Percentiles rank a stretch among this genome's conserved stretches.
phyloP scores from a whole-genome alignment of 139 green algal species.

The Chlamydomonas urium region DNA sequence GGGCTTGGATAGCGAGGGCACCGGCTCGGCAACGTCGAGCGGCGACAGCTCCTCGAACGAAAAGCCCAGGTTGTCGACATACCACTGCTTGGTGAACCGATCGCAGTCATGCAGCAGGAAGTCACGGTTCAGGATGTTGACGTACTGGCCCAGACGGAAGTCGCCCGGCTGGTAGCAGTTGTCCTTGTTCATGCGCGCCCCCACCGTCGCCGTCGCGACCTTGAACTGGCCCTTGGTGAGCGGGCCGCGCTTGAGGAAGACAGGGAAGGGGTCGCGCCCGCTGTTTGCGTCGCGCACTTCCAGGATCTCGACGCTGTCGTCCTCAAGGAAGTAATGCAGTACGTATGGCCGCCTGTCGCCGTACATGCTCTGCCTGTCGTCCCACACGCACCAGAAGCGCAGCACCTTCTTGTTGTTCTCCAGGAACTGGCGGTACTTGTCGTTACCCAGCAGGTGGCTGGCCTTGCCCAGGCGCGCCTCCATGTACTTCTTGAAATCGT shows the following conservation, averaged over 20 bases:
- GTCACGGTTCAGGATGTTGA: constrained; percentile 68
- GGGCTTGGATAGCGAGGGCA: constrained; percentile 30
- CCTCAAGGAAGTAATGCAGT: constrained; percentile 90
- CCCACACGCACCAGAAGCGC: constrained; percentile 75
- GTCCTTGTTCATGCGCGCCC: constrained; percentile 21
- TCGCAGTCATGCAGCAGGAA: constrained; percentile 88
- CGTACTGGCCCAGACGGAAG: constrained; percentile 67
- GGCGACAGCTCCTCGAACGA: constrained; percentile 49
- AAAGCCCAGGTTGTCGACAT: constrained; percentile 64
- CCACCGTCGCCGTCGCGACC: too few relatives aligned
- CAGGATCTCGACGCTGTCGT: constrained; percentile 89
- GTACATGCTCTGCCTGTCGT: constrained; percentile 73
- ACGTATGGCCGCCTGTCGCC: constrained; percentile 81
- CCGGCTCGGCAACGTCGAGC: constrained; percentile 62
- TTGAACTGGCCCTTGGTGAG: constrained; percentile 78
- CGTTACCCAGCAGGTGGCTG: constrained; percentile 60
- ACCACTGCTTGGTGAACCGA: constrained; percentile 78
- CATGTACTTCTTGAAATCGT: constrained; percentile 66
- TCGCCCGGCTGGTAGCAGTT: constrained; percentile 68
- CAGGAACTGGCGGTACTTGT: constrained; percentile 73
- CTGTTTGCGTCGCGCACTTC: constrained; percentile 80
- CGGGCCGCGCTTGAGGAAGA: constrained; percentile 73
- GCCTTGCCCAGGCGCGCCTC: constrained; percentile 76
- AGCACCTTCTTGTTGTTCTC: constrained; percentile 56
- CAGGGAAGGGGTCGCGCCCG: constrained; percentile 77